A percentile compares a stretch with the other conserved stretches of the same genome.
Conservation (phyloP, 148 eudicot species). For the Oxyria digyna region DNA sequence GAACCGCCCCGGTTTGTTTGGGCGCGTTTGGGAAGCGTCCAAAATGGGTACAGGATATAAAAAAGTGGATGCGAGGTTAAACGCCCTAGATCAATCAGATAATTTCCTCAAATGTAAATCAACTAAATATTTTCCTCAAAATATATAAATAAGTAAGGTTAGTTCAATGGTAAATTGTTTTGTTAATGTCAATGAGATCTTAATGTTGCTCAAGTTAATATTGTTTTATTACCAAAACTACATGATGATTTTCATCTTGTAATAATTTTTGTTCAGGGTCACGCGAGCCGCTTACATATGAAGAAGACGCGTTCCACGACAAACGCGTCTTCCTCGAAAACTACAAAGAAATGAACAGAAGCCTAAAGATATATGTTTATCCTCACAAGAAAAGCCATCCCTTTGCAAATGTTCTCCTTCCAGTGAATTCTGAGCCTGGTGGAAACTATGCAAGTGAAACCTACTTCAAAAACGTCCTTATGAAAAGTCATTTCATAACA, state of each 20-base stretch:
- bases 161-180: too few relatives aligned
- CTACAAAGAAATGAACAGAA: slow-evolving; percentile 55
- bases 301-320: slow-evolving; percentile 47
- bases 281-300: not conserved
- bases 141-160: too few relatives aligned
- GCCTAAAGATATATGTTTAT: slow-evolving; percentile 60
- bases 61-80: too few relatives aligned
- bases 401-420: slow-evolving; percentile 59
- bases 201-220: too few relatives aligned
- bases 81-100: too few relatives aligned
- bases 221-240: not conserved
- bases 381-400: slow-evolving; percentile 44
- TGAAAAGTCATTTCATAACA: slow-evolving; percentile 59
- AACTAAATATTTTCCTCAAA: too few relatives aligned
- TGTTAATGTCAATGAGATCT: too few relatives aligned
- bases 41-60: too few relatives aligned
- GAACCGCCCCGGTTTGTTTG: too few relatives aligned
- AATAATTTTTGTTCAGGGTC: slow-evolving; percentile 5
- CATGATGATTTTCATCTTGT: not conserved
- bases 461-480: slow-evolving; percentile 59
- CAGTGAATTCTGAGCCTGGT: slow-evolving; percentile 29
- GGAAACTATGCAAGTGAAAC: slow-evolving; percentile 93
- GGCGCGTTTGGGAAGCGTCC: too few relatives aligned
- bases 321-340: slow-evolving; percentile 32
- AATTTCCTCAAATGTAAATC: too few relatives aligned